Evolutionary conservation across 441 rosid genomes (phyloP).

Genomic region (Gossypium davidsonii): DNA sequence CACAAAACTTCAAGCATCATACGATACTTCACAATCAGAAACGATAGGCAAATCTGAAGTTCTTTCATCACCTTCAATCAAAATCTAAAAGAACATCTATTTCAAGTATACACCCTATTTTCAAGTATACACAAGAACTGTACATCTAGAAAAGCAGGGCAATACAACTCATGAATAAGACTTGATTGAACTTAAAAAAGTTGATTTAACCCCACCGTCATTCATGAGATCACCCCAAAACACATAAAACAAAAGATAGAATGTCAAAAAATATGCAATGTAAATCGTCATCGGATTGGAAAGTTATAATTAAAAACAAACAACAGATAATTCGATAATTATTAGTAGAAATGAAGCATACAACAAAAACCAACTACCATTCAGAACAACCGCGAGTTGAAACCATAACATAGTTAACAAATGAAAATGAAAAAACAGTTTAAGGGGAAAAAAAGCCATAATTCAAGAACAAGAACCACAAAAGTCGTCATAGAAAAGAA

Average conservation of each 20-base stretch:
- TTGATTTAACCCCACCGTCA: not conserved
- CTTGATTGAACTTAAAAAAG: not conserved
- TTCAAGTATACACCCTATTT: not conserved
- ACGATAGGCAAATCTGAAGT: not conserved
- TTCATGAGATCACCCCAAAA: not conserved
- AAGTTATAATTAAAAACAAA: not conserved
- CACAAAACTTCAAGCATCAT: constrained; percentile 11
- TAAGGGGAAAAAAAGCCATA: not conserved
- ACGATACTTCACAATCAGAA: not conserved
- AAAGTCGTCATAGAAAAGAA: not conserved
- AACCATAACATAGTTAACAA: not conserved
- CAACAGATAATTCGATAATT: not conserved
- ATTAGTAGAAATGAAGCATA: not conserved
- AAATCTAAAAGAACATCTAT: not conserved
- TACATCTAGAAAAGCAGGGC: not conserved
- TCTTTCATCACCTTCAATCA: not conserved
- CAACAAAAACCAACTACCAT: not conserved
- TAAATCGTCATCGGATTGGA: not conserved
- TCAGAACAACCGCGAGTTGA: not conserved
- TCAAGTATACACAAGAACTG: not conserved
- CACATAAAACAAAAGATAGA: not conserved
- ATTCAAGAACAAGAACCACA: constrained; percentile 1
- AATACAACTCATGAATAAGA: not conserved
- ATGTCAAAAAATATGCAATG: not conserved
- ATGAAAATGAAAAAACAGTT: not conserved